These are phyloP conservation scores for Boletus sp. DNA, from an alignment of 768 basidiomycete genomes.

Conservation along the genomic window DNA sequence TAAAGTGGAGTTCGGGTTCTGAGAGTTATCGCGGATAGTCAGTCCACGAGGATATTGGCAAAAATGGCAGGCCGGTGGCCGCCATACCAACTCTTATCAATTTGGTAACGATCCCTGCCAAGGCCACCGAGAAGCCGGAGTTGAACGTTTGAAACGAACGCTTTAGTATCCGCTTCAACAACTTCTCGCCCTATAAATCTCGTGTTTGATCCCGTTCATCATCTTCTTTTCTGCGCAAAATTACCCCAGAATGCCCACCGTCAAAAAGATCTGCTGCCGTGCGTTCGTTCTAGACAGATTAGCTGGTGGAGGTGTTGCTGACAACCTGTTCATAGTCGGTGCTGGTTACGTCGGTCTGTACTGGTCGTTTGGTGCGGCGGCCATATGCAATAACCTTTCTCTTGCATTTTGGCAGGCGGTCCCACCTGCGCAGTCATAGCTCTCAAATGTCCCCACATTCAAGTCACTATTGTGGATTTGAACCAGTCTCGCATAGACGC, in stretches of 20 bases:
- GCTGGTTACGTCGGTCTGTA: constrained; percentile 89
- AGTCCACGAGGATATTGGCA: no score
- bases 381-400: constrained; percentile 9
- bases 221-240: not conserved
- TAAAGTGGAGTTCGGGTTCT: not conserved
- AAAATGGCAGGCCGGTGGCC: not conserved
- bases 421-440: constrained; percentile 96
- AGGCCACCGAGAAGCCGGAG: not conserved
- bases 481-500: constrained; percentile 93
- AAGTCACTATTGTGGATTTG: constrained; percentile 96
- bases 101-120: constrained; percentile 3
- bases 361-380: not conserved
- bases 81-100: not conserved
- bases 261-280: constrained; percentile 90
- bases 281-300: constrained; percentile 34
- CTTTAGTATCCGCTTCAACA: not conserved
- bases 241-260: constrained; percentile 39
- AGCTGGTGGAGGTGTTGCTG: not conserved
- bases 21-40: not conserved
- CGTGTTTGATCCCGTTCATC: not conserved
- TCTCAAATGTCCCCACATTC: constrained; percentile 87
- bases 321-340: constrained; percentile 51
- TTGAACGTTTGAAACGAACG: not conserved
- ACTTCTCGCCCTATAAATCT: not conserved
- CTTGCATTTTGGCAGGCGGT: constrained; percentile 56